Percentiles rank a stretch among this genome's conserved stretches.
These are phyloP conservation scores for Ogataea populi-albae DNA, from an alignment of 805 yeast species.

Conservation along the genomic window DNA sequence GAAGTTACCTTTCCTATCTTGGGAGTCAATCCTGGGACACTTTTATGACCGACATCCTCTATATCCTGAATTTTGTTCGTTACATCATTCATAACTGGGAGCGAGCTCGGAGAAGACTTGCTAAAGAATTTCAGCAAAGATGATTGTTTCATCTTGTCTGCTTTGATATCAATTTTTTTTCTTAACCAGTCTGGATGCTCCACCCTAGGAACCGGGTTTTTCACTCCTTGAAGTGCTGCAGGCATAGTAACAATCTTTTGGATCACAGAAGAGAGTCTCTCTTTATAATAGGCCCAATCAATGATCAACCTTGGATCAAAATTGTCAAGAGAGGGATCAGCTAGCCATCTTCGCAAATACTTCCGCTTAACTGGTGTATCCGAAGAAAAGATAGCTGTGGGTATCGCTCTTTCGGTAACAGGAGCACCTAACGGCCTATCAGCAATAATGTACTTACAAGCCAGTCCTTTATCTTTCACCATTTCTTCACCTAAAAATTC, in stretches of 20 bases:
- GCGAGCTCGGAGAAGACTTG: slow-evolving; percentile 37
- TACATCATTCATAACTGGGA: slow-evolving; percentile 33
- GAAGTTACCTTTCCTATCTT: slow-evolving; percentile 47
- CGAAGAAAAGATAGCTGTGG: slow-evolving; percentile 92
- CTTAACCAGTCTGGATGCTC: slow-evolving; percentile 92
- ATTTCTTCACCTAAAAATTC: slow-evolving; percentile 94
- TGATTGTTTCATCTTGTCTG: slow-evolving; percentile 71
- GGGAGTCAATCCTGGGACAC: slow-evolving; percentile 26
- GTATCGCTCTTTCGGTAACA: slow-evolving; percentile 93
- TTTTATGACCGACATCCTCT: slow-evolving; percentile 60
- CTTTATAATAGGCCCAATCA: slow-evolving; percentile 92
- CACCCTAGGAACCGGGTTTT: slow-evolving; percentile 93
- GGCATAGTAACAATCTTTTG: slow-evolving; percentile 96
- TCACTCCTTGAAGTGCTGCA: slow-evolving; percentile 86
- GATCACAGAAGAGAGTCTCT: slow-evolving; percentile 86
- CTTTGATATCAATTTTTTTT: slow-evolving; percentile 54
- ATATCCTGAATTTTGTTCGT: slow-evolving; percentile 55
- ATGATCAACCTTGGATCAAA: slow-evolving; percentile 87
- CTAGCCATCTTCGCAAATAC: slow-evolving; percentile 82
- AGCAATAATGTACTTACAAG: slow-evolving; percentile 90
- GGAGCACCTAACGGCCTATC: slow-evolving; percentile 81
- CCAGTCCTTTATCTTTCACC: slow-evolving; percentile 95
- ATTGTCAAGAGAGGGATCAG: slow-evolving; percentile 68
- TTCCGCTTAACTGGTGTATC: slow-evolving; percentile 66
- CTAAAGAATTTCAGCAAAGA: slow-evolving; percentile 58